Conservation (phyloP, 2,329 filamentous ascomycete genomes). For the Aspergillus proliferans region DNA sequence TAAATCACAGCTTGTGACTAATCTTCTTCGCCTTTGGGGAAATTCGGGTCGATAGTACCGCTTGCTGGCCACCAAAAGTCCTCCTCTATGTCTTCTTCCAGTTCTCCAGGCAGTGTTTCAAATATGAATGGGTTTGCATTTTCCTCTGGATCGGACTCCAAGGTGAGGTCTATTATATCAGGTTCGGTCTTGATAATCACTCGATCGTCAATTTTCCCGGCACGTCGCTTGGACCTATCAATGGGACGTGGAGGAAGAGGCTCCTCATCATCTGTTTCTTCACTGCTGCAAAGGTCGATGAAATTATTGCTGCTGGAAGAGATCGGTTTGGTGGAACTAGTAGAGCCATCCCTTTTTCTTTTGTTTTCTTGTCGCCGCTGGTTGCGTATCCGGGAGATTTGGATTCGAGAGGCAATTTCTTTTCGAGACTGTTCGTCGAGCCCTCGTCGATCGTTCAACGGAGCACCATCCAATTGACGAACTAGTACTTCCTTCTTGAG, state of each 20-base stretch:
- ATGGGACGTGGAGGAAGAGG: neutral
- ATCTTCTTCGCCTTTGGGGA: conserved; percentile 3
- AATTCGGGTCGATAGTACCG: conserved; percentile 25
- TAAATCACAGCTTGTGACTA: no score
- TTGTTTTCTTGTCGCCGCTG: conserved; percentile 12
- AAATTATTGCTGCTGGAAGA: conserved; percentile 2
- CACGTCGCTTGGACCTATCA: conserved; percentile 2
- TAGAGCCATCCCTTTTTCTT: conserved; percentile 8
- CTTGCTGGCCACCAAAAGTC: conserved; percentile 37
- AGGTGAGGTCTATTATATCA: conserved; percentile 24
- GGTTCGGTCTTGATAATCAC: conserved; percentile 8
- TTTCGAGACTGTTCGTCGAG: conserved; percentile 14
- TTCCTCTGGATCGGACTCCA: conserved; percentile 15
- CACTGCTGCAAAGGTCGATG: conserved; percentile 15
- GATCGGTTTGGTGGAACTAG: neutral
- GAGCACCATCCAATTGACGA: conserved; percentile 26
- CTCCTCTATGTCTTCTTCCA: conserved; percentile 22
- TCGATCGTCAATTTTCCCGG: neutral
- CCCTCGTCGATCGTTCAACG: conserved; percentile 11
- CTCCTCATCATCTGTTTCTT: conserved; percentile 4
- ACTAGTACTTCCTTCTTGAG: conserved; percentile 21
- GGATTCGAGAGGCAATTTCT: conserved; percentile 17
- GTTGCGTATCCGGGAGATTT: conserved; percentile 25
- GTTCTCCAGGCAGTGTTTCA: neutral
- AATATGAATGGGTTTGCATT: neutral